Percentiles rank a stretch among this genome's conserved stretches.
phyloP scores from a whole-genome alignment of 441 rosid species.

The Isatis lusitanica region DNA sequence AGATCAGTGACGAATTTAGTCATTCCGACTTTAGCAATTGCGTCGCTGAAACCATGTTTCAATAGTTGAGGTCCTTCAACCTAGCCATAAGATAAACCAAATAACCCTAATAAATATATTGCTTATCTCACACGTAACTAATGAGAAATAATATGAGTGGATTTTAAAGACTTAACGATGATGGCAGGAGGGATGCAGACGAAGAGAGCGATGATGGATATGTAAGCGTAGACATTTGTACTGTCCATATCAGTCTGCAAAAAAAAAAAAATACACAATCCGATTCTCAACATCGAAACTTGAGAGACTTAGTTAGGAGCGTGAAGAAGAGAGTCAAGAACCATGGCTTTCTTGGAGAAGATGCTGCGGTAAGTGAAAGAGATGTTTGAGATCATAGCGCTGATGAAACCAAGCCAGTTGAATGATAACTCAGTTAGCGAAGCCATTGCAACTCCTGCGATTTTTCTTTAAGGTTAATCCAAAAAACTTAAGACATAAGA shows the following conservation, averaged over 20 bases:
- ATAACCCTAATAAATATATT: constrained; percentile 15
- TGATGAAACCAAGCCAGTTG: constrained; percentile 90
- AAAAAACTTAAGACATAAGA: constrained; percentile 4
- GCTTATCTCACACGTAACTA: constrained; percentile 9
- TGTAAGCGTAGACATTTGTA: constrained; percentile 87
- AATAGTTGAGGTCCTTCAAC: constrained; percentile 85
- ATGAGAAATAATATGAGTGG: neutral
- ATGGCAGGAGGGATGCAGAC: constrained; percentile 91
- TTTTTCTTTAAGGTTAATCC: neutral
- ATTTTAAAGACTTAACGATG: constrained; percentile 51
- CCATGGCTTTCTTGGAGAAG: constrained; percentile 97
- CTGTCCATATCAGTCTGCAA: constrained; percentile 97
- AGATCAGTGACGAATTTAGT: constrained; percentile 85
- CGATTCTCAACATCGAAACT: neutral
- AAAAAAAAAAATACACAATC: neutral
- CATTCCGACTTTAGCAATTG: constrained; percentile 80
- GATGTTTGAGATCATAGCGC: constrained; percentile 94
- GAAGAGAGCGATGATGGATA: constrained; percentile 84
- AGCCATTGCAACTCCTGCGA: constrained; percentile 87
- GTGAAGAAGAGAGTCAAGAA: constrained; percentile 27
- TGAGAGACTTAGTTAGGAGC: neutral
- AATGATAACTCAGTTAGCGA: constrained; percentile 89
- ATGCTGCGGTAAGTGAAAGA: constrained; percentile 93
- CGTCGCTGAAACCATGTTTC: constrained; percentile 70
- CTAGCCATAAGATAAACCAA: constrained; percentile 36